These are phyloP conservation scores for Chalaropsis thielavioides DNA, from an alignment of 2,329 filamentous ascomycete species.

Conservation along the genomic window DNA sequence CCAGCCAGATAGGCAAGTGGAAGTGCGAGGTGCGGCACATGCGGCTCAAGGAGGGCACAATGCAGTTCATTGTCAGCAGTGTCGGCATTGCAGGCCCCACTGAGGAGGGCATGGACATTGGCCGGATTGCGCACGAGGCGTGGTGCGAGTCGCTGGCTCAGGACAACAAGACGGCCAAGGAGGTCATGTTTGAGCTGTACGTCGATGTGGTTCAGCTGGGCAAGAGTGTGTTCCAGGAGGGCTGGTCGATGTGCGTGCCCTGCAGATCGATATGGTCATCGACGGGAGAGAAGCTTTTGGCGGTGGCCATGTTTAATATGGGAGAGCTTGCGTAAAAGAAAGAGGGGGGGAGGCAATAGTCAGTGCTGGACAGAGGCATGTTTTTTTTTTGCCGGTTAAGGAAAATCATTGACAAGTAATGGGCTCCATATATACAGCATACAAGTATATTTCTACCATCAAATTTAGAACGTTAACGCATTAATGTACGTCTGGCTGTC, in stretches of 20 bases:
- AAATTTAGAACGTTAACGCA: too few relatives aligned
- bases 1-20: slow-evolving; percentile 8
- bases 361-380: neutral
- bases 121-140: slow-evolving; percentile 16
- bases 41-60: slow-evolving; percentile 10
- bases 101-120: slow-evolving; percentile 13
- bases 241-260: slow-evolving; percentile 22
- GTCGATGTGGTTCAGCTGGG: slow-evolving; percentile 25
- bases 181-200: slow-evolving; percentile 21
- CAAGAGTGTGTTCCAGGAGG: slow-evolving; percentile 13
- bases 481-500: too few relatives aligned
- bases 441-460: neutral
- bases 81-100: slow-evolving; percentile 9
- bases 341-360: neutral
- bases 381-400: neutral
- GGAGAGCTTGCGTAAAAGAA: slow-evolving; percentile 8
- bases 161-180: slow-evolving; percentile 14
- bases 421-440: neutral
- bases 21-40: slow-evolving; percentile 10
- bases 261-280: slow-evolving; percentile 28
- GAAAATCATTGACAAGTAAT: neutral
- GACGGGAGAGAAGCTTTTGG: slow-evolving; percentile 23
- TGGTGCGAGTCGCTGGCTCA: slow-evolving; percentile 22
- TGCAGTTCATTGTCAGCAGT: slow-evolving; percentile 10
- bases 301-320: slow-evolving; percentile 25